Evolutionary conservation across 2,329 filamentous ascomycete species (phyloP).

Genomic region (Exserohilum turcica): DNA sequence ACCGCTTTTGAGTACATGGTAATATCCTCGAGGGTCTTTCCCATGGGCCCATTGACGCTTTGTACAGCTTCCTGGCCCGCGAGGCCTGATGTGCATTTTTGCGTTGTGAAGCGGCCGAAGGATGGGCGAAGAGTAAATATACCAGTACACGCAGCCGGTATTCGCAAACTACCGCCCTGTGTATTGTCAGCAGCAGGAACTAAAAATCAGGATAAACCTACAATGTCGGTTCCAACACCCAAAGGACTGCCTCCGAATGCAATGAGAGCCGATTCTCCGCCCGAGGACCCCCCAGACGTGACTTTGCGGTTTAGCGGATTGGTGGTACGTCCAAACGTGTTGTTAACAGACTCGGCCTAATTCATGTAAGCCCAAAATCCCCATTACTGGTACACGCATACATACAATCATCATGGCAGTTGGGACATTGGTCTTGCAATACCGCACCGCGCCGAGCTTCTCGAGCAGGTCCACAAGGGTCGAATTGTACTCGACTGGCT

Average conservation of each 20-base stretch:
- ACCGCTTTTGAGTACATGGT: slow-evolving; percentile 51
- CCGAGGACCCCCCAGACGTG: slow-evolving; percentile 69
- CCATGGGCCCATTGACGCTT: slow-evolving; percentile 68
- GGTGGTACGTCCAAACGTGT: slow-evolving; percentile 65
- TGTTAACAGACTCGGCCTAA: slow-evolving; percentile 66
- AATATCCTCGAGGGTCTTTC: slow-evolving; percentile 60
- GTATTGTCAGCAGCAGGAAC: slow-evolving; percentile 7
- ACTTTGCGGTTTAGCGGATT: slow-evolving; percentile 65
- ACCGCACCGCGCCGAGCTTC: slow-evolving; percentile 67
- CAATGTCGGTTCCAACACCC: slow-evolving; percentile 69
- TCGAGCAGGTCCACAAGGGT: slow-evolving; percentile 64
- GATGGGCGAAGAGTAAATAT: slow-evolving; percentile 64
- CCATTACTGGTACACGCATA: not conserved
- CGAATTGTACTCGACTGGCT: slow-evolving; percentile 62
- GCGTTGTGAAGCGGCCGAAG: slow-evolving; percentile 65
- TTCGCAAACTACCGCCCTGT: slow-evolving; percentile 59
- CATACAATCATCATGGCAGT: slow-evolving; percentile 68
- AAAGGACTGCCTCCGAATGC: slow-evolving; percentile 63
- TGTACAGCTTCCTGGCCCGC: slow-evolving; percentile 68
- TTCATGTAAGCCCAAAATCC: slow-evolving; percentile 6
- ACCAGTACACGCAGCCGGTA: slow-evolving; percentile 62
- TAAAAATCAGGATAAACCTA: slow-evolving; percentile 19
- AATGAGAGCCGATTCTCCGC: slow-evolving; percentile 69
- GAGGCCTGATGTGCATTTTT: slow-evolving; percentile 60
- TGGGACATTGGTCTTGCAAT: slow-evolving; percentile 73